Percentiles rank a stretch among this genome's conserved stretches.
Evolutionary conservation across 129 eudicot genomes (phyloP).

Genomic region (Gnaphalium uliginosum): DNA sequence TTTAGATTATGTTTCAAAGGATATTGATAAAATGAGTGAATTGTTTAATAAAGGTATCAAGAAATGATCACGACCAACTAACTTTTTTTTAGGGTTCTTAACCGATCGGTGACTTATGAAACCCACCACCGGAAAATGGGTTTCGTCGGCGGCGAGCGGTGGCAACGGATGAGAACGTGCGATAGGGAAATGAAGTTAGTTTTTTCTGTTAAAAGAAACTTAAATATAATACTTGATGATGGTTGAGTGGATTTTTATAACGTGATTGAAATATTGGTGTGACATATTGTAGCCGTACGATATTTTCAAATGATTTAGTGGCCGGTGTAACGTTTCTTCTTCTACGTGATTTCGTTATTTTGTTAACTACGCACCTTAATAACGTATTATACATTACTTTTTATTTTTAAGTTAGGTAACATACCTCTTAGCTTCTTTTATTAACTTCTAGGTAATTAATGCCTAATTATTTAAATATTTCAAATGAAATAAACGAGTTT

Average conservation of each 20-base stretch:
- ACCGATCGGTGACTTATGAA: not conserved
- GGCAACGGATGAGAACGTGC: not conserved
- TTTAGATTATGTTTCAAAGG: not conserved
- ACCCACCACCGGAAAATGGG: not conserved
- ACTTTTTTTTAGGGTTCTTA: slow-evolving; percentile 2
- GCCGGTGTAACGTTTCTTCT: not conserved
- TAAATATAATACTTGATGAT: not conserved
- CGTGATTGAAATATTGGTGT: not conserved
- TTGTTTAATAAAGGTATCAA: not conserved
- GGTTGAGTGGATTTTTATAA: not conserved
- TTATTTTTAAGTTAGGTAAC: not conserved
- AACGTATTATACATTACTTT: not conserved
- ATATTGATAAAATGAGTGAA: not conserved
- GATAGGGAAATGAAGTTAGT: not conserved
- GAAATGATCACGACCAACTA: not conserved
- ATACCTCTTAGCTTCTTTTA: no score
- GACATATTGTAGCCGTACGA: not conserved
- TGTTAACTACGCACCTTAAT: not conserved
- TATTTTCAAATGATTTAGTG: not conserved
- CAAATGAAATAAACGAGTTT: not conserved
- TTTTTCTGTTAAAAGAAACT: not conserved
- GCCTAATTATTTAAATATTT: no score
- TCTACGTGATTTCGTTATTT: not conserved
- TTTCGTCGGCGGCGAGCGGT: not conserved
- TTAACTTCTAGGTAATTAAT: no score